Evolutionary conservation across 192 early-diverging fungal species (phyloP), one percentile per base, ranked within the genome.

Genomic region (Mortierella claussenii): DNA sequence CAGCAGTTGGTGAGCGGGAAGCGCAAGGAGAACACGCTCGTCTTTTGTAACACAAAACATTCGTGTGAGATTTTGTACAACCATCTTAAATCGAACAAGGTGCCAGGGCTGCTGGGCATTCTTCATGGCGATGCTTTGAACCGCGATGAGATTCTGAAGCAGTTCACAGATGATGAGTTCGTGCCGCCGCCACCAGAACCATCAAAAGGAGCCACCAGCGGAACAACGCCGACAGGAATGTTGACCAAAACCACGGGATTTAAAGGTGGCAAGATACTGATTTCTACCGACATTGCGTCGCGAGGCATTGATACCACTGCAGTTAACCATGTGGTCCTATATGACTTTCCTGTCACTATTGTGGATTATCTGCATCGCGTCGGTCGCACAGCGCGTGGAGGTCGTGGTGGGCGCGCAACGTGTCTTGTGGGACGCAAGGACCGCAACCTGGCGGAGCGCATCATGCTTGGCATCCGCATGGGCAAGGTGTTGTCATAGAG

Each of bases 291-390:
- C 69, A 87, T 96, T 61, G 94, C 92, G 2, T 94, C 93, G 6
- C 85, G 96, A 31, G 96, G 96, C 0, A 79, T 98, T 30, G 96
- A 98, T 58, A 96, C 94, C 20, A 90, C 89, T 26, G 88, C 88
- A 51, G 94, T 96, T 6, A 84, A 91, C 27, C 96, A 96, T 79
- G 94, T 98, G 12, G 81, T 98, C 6, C 63, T 95, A 46, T 96
- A 92, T 63, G 95, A 98, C 47, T 96, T 98, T 70, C 96, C 96
- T 0, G 89, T 90, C 5, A 94, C 92, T 0, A 89, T 91, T 1
- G 91, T 96, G 23, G 94, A 98, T 79, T 98, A 96, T 73, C 60
- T 98, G 54, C 97, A 98, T 73, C 89, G 97, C 20, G 85, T 94
- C 2, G 97, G 97, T 0, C 81, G 97, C 17, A 97, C 97, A 0